These are phyloP conservation scores for Apiotrichum montevideense DNA, from an alignment of 1,284 basidiomycete species.

Conservation along the genomic window DNA sequence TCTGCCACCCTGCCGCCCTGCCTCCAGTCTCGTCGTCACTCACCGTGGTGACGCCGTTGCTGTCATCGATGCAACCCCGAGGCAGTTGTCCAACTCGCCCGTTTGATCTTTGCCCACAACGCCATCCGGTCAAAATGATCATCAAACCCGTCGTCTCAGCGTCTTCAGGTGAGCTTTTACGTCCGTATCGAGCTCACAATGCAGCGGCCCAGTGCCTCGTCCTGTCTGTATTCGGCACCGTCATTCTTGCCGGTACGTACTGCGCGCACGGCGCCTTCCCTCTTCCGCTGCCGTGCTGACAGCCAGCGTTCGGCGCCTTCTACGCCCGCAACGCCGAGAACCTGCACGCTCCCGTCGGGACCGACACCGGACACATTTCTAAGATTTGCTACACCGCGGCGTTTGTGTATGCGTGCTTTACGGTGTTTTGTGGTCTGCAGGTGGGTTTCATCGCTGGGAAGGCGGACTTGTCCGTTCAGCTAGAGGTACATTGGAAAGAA, in stretches of 20 bases:
- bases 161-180: constrained; percentile 38
- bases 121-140: constrained; percentile 10
- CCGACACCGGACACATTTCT: constrained; percentile 49
- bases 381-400: constrained; percentile 51
- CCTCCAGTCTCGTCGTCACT: no score
- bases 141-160: constrained; percentile 47
- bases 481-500: no score
- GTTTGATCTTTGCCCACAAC: no score
- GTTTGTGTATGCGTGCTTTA: constrained; percentile 50
- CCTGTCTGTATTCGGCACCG: constrained; percentile 51
- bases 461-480: no score
- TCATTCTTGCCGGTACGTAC: constrained; percentile 49
- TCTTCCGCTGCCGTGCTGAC: background rate
- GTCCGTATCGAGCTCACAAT: background rate
- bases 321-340: constrained; percentile 45
- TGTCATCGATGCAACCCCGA: no score
- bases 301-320: constrained; percentile 35
- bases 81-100: no score
- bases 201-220: constrained; percentile 53
- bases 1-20: no score
- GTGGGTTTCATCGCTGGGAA: constrained; percentile 23
- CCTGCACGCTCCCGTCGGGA: constrained; percentile 48
- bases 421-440: constrained; percentile 53
- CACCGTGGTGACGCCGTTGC: no score
- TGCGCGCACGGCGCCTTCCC: no score